Evolutionary conservation across 2,329 filamentous ascomycete species (phyloP), one percentile per base, ranked within the genome.

Genomic region (Phyllosticta citriasiana): DNA sequence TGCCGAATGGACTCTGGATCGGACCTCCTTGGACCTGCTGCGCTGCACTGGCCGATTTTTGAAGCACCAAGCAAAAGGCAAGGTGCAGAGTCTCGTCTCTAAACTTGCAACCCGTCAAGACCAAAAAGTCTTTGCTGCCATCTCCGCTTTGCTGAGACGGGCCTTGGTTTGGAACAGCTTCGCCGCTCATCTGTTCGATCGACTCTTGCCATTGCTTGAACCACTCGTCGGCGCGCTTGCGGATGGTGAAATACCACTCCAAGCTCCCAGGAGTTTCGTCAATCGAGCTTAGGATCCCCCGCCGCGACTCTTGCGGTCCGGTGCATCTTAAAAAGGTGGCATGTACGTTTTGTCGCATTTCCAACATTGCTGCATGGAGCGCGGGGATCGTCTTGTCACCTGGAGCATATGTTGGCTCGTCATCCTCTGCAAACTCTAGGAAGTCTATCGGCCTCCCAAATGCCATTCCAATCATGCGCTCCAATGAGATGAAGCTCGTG

Each of bases 11-110:
- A n/a, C 4, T 47, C 5, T 47, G 14, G n/a, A 47, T 16, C 6
- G 40, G 40, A 19, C 40, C 40, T n/a, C 40, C 14, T n/a, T 16
- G 40, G 4, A n/a, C 40, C 40, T 7, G 14, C 16, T 16, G 14
- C 2, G 27, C 51, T 1, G 55, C 22, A 5, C 51, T 58, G 6
- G 55, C 19, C 30, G 51, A 19, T 2, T 54, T 51, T 26, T 62
- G 55, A 25, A 58, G 24, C 16, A 62, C n/a, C 33, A 62, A 40
- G 4, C 55, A 25, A 26, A 57, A 62, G 4, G 60, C 60, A 7
- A 62, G 55, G 26, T 62, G 60, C 3, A 62, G 55, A 12, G 60
- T 26, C 55, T 62, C 60, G 52, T 62, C 60, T 7, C 60, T 50
- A 51, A 55, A 62, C 35, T 62, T 62, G 51, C 55, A 51, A 4